phyloP scores from a whole-genome alignment of 768 basidiomycete genomes.

The Tephrocybe rancida region DNA sequence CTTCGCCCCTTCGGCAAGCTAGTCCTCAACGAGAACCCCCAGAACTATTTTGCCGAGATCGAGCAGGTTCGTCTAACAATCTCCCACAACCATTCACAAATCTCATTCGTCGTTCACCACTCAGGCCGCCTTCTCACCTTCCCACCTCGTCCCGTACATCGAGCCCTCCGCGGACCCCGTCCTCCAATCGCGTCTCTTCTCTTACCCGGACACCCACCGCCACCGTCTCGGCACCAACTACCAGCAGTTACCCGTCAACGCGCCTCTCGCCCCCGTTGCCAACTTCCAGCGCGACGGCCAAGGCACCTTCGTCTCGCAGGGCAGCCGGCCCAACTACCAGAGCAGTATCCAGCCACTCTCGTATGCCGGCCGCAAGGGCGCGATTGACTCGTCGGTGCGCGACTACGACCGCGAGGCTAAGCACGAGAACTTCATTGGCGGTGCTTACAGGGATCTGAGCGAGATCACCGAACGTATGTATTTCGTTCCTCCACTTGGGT shows the following conservation, averaged over 20 bases:
- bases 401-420: slow-evolving; percentile 40
- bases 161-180: slow-evolving; percentile 93
- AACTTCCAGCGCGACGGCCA: slow-evolving; percentile 94
- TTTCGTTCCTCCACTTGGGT: slow-evolving; percentile 9
- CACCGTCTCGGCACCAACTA: slow-evolving; percentile 83
- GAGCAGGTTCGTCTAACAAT: slow-evolving; percentile 68
- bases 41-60: slow-evolving; percentile 94
- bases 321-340: slow-evolving; percentile 85
- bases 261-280: slow-evolving; percentile 67
- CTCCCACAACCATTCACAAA: neutral
- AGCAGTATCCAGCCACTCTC: slow-evolving; percentile 72
- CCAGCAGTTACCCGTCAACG: slow-evolving; percentile 87
- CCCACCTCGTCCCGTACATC: slow-evolving; percentile 85
- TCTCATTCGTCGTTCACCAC: slow-evolving; percentile 25
- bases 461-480: slow-evolving; percentile 79
- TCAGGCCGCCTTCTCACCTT: slow-evolving; percentile 85
- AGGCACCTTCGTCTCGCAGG: slow-evolving; percentile 75
- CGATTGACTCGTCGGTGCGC: slow-evolving; percentile 41
- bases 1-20: slow-evolving; percentile 86
- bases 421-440: slow-evolving; percentile 80
- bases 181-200: slow-evolving; percentile 92
- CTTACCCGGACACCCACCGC: slow-evolving; percentile 89
- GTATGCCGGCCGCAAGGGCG: slow-evolving; percentile 55
- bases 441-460: slow-evolving; percentile 67
- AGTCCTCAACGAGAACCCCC: slow-evolving; percentile 73